Conservation (phyloP, 1,284 basidiomycete species). For the Ustilago curta region DNA sequence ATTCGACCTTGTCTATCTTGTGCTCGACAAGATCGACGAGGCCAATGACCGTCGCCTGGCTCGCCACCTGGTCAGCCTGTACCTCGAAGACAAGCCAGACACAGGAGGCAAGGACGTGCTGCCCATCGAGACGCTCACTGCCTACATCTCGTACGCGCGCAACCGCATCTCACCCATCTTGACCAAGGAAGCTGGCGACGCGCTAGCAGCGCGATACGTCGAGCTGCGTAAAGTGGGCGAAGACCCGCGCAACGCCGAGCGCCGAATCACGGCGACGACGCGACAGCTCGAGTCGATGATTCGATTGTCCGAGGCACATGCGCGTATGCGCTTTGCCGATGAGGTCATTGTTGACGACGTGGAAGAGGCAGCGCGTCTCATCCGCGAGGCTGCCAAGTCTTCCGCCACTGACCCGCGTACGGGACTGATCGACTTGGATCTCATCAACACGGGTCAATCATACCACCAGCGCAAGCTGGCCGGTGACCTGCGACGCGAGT, state of each 20-base stretch:
- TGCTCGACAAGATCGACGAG: constrained; percentile 91
- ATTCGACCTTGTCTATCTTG: constrained; percentile 97
- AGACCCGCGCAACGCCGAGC: constrained; percentile 81
- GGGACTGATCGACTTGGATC: constrained; percentile 93
- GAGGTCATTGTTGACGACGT: constrained; percentile 89
- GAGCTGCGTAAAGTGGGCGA: constrained; percentile 89
- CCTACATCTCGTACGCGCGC: constrained; percentile 93
- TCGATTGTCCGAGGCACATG: constrained; percentile 95
- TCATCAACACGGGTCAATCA: constrained; percentile 93
- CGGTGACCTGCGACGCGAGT: constrained; percentile 63
- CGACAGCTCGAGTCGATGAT: constrained; percentile 98
- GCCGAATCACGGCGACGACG: constrained; percentile 96
- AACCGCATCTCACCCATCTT: constrained; percentile 89
- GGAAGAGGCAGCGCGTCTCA: constrained; percentile 87
- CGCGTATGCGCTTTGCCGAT: constrained; percentile 89
- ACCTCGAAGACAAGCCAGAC: constrained; percentile 88
- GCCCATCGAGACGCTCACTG: constrained; percentile 86
- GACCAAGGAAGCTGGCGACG: constrained; percentile 84
- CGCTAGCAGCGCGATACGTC: constrained; percentile 89
- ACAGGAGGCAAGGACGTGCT: constrained; percentile 80
- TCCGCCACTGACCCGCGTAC: constrained; percentile 82
- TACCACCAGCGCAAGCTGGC: constrained; percentile 77
- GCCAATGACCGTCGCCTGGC: constrained; percentile 87
- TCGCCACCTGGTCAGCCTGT: constrained; percentile 90
- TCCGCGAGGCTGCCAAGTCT: constrained; percentile 94